Conservation (phyloP, 495 filamentous ascomycete species). For the Daldinia bambusicola region DNA sequence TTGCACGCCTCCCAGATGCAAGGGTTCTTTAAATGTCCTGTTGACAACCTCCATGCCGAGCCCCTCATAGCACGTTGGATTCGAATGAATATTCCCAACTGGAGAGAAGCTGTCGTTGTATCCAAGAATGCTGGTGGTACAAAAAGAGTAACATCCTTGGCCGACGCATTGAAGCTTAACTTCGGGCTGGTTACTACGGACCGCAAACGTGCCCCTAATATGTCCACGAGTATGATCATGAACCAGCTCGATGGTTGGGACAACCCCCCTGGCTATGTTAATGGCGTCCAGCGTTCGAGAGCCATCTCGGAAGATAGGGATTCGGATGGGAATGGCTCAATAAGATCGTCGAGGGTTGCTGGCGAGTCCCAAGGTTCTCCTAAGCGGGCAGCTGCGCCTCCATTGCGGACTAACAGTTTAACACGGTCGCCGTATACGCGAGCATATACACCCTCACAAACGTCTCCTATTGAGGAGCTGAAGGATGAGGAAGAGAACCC, state of each 20-base stretch:
- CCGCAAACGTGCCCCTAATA: constrained; percentile 72
- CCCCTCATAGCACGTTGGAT: constrained; percentile 97
- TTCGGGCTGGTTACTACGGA: constrained; percentile 98
- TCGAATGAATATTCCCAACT: constrained; percentile 82
- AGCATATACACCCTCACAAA: constrained; percentile 50
- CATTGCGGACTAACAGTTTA: constrained; percentile 42
- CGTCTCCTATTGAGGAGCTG: constrained; percentile 52
- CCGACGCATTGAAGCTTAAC: constrained; percentile 95
- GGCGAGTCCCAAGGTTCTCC: constrained; percentile 56
- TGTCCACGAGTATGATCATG: constrained; percentile 76
- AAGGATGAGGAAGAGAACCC: constrained; percentile 58
- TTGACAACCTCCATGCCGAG: constrained; percentile 97
- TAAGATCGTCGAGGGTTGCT: constrained; percentile 40
- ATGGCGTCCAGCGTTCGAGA: constrained; percentile 40
- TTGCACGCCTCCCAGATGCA: constrained; percentile 98
- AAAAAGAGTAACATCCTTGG: constrained; percentile 94
- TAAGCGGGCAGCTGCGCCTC: constrained; percentile 48
- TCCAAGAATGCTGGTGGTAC: constrained; percentile 98
- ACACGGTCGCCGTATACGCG: constrained; percentile 45
- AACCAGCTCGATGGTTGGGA: constrained; percentile 59
- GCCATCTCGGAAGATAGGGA: constrained; percentile 43
- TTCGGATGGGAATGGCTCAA: constrained; percentile 37
- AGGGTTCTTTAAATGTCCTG: constrained; percentile 97
- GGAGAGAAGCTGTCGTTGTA: constrained; percentile 93
- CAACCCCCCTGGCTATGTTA: constrained; percentile 39